A percentile compares a stretch with the other conserved stretches of the same genome.
These are phyloP conservation scores for Colletotrichum paranaense DNA, from an alignment of 2,329 filamentous ascomycete genomes.

Conservation along the genomic window DNA sequence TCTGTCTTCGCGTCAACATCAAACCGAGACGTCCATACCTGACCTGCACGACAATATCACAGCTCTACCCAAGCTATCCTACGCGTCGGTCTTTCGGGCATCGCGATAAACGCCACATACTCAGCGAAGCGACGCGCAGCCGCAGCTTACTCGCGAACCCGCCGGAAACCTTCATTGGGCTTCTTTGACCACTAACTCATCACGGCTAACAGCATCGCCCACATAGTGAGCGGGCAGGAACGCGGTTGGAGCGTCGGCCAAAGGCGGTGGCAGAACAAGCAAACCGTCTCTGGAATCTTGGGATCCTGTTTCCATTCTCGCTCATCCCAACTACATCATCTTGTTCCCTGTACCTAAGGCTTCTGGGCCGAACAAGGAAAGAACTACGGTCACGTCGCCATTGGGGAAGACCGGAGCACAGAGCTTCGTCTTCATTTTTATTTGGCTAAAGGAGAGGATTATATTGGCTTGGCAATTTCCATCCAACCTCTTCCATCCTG, in stretches of 20 bases:
- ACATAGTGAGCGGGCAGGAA: slow-evolving; percentile 16
- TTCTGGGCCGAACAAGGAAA: slow-evolving; percentile 31
- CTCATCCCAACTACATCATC: slow-evolving; percentile 33
- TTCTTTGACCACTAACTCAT: slow-evolving; percentile 14
- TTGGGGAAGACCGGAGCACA: slow-evolving; percentile 61
- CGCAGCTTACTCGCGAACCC: neutral
- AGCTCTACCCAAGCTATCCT: neutral
- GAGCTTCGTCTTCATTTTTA: slow-evolving; percentile 71
- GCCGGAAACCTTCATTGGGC: slow-evolving; percentile 21
- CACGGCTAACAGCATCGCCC: slow-evolving; percentile 21
- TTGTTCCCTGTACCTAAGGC: slow-evolving; percentile 37
- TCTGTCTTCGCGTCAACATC: slow-evolving; percentile 28
- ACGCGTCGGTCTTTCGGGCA: slow-evolving; percentile 9
- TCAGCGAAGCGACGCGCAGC: slow-evolving; percentile 15
- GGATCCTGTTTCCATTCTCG: slow-evolving; percentile 34
- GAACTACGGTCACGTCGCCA: slow-evolving; percentile 24
- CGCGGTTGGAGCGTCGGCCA: slow-evolving; percentile 11
- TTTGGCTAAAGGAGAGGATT: slow-evolving; percentile 35
- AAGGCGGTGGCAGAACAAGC: slow-evolving; percentile 29
- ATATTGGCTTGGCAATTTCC: slow-evolving; percentile 28
- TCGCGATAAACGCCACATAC: neutral
- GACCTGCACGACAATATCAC: slow-evolving; percentile 5
- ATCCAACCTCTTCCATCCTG: slow-evolving; percentile 37
- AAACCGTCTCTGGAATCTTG: slow-evolving; percentile 34
- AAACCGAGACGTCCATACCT: neutral